Evolutionary conservation across 2,329 filamentous ascomycete genomes (phyloP), one percentile per base, ranked within the genome.

Genomic region (Ophiostoma sp.): DNA sequence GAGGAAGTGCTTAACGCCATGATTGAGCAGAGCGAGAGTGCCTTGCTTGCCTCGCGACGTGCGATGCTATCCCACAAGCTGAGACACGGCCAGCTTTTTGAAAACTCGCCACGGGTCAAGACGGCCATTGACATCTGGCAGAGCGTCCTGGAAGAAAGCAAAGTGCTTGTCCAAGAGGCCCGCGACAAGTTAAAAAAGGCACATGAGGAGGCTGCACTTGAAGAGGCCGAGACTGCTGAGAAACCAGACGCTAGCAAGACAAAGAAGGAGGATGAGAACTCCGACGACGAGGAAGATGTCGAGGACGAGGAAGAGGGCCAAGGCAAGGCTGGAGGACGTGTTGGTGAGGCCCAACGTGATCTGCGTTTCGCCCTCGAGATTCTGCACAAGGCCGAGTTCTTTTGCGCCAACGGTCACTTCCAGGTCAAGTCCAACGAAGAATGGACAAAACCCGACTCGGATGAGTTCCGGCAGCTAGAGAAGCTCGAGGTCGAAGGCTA

Each of bases 1-100:
- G 88, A 91, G 22, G 93, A 98, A 80, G 95, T 98, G 0, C 84
- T 99, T 12, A 91, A 94, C 76, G 90, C 91, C 4, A 98, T 99
- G 95, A 91, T 98, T 73, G 94, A 97, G 72, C 91, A 95, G 78
- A 94, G 92, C 59, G 92, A 95, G 73, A 84, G 84, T 6, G 80
- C 83, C 0, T 87, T 95, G 73, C 88, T 91, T 70, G 82, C 86
- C 0, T 91, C 95, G 73, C 91, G 96, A 78, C 88, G 94, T 70
- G 83, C 85, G 1, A 85, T 91, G 66, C 84, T 97, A 7, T 80
- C 88, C 2, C 85, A 85, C 45, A 89, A 89, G 75, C 83, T 97
- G 61, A 87, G 87, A 19, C 86, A 89, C 72, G 95, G 93, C 0
- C 95, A 98, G 77, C 83, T 98, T 3, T 85, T 92, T 52, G 94